Conservation (phyloP, 371 early-diverging fungal species). For the Parasitella parasitica region DNA sequence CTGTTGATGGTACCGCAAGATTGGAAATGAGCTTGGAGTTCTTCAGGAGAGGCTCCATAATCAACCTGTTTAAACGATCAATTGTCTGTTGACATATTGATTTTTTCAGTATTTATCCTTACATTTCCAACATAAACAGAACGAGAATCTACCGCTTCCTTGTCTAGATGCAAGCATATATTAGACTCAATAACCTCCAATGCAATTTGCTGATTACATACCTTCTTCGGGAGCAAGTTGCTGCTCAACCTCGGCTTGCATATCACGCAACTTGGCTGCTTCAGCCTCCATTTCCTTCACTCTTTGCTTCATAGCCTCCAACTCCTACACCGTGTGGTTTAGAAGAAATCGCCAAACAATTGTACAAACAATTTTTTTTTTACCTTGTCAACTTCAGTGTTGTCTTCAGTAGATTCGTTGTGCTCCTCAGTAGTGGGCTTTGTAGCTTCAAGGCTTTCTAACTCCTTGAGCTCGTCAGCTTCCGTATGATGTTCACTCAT, state of each 20-base stretch:
- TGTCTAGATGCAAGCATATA: conserved; percentile 36
- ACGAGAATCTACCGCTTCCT: conserved; percentile 87
- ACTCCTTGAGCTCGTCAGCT: neutral
- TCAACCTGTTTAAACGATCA: conserved; percentile 66
- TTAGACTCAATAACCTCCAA: neutral
- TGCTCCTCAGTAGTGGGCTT: neutral
- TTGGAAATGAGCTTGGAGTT: conserved; percentile 95
- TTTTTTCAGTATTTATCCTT: conserved; percentile 14
- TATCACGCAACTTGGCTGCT: conserved; percentile 89
- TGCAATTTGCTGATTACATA: conserved; percentile 9
- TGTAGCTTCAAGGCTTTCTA: neutral
- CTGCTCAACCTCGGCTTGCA: conserved; percentile 89
- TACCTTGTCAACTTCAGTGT: conserved; percentile 42
- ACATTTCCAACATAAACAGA: conserved; percentile 96
- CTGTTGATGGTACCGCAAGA: conserved; percentile 97
- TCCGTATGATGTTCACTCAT: conserved; percentile 12
- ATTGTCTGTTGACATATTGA: neutral
- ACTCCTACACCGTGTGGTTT: conserved; percentile 37
- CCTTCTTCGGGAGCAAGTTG: conserved; percentile 70
- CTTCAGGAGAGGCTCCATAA: conserved; percentile 93
- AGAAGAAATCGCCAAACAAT: too few species aligned
- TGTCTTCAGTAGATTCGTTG: conserved; percentile 7
- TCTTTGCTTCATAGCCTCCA: conserved; percentile 86
- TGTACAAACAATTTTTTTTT: neutral
- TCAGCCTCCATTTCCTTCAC: conserved; percentile 94